These are phyloP conservation scores for Phytophthora pseudosyringae DNA, from an alignment of 352 stramenopile species.

Conservation along the genomic window DNA sequence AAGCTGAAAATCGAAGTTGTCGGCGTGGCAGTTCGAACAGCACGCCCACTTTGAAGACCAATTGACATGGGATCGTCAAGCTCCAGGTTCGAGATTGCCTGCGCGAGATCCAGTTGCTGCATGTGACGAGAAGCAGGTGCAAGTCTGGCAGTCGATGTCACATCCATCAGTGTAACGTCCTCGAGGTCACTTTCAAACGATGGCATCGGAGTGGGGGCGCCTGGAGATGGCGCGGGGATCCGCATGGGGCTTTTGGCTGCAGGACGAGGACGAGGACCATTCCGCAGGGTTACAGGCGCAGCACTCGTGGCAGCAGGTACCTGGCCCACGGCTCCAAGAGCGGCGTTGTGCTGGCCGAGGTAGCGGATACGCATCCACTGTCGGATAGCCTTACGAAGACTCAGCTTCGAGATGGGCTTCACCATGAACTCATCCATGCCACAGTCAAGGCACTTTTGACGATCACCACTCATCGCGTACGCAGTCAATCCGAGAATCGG, in stretches of 20 bases:
- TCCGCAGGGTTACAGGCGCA: constrained; percentile 6
- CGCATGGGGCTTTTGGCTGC: constrained; percentile 13
- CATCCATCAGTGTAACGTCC: constrained; percentile 32
- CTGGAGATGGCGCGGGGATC: constrained; percentile 9
- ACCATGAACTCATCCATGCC: constrained; percentile 81
- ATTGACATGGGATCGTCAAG: constrained; percentile 76
- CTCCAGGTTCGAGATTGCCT: constrained; percentile 75
- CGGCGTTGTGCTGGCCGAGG: constrained; percentile 25
- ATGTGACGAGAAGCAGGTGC: constrained; percentile 71
- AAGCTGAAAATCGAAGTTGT: constrained; percentile 75
- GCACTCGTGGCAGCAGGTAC: background rate
- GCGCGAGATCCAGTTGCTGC: constrained; percentile 72
- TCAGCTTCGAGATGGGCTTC: constrained; percentile 73
- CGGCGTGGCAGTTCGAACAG: constrained; percentile 47
- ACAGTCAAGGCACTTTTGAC: constrained; percentile 65
- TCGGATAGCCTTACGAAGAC: constrained; percentile 57
- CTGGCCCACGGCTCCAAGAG: constrained; percentile 7
- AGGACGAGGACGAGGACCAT: constrained; percentile 14
- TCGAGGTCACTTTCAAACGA: constrained; percentile 38
- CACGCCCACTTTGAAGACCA: constrained; percentile 44
- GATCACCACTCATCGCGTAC: constrained; percentile 70
- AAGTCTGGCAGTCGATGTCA: constrained; percentile 32
- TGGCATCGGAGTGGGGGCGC: constrained; percentile 32
- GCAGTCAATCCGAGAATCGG: constrained; percentile 67
- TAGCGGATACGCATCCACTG: constrained; percentile 71